These are phyloP conservation scores for Musa balbisiana DNA, from an alignment of 202 grass and related monocot genomes.

Conservation along the genomic window DNA sequence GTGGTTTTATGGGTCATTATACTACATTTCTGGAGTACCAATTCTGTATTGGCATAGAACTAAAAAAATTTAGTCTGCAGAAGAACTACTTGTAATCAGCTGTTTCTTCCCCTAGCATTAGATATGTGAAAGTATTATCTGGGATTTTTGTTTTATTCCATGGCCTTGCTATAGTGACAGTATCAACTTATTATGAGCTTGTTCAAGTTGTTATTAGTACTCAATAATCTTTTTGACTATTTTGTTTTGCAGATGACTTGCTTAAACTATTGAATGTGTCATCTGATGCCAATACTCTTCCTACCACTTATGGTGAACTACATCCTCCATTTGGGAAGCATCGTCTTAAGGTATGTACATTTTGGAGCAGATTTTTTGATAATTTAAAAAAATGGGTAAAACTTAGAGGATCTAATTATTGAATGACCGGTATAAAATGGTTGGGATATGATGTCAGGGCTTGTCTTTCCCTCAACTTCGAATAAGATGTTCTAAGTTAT, in stretches of 20 bases:
- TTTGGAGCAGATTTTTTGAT: background rate
- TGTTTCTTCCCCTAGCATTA: too few species aligned
- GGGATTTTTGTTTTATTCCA: background rate
- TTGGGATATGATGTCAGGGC: background rate
- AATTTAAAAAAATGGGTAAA: background rate
- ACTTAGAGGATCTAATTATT: background rate
- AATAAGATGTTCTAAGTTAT: background rate
- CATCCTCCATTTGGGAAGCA: constrained; percentile 26
- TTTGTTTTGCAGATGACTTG: constrained; percentile 16
- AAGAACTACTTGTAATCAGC: too few species aligned
- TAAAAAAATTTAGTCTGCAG: too few species aligned
- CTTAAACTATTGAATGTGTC: constrained; percentile 24
- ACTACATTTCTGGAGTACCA: too few species aligned
- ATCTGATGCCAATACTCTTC: constrained; percentile 13
- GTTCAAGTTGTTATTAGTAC: background rate
- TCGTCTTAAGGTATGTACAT: constrained; percentile 22
- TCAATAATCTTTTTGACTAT: background rate
- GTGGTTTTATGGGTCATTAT: too few species aligned
- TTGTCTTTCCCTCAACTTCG: background rate
- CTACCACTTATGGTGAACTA: constrained; percentile 25
- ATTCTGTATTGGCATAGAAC: too few species aligned
- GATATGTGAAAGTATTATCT: background rate
- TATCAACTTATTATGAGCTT: background rate
- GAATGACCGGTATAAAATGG: background rate
- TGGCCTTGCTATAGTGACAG: background rate